Evolutionary conservation across 2,329 filamentous ascomycete genomes (phyloP).

Genomic region (Cladosporium sp.): DNA sequence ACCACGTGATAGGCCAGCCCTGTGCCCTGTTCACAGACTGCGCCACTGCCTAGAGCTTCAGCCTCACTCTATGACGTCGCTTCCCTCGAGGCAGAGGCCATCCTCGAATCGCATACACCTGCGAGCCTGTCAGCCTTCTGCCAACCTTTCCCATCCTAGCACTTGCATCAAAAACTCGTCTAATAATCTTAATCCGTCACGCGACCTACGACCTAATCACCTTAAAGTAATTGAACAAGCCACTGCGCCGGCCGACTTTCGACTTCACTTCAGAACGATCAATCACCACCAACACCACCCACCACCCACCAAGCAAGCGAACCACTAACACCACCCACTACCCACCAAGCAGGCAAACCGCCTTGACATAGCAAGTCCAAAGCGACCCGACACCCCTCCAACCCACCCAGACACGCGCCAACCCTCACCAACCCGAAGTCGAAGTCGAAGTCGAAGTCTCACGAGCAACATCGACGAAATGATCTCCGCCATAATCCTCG

Average conservation of each 20-base stretch:
- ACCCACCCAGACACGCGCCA: neutral
- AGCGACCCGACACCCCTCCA: neutral
- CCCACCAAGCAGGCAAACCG: too few relatives aligned
- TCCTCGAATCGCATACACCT: too few relatives aligned
- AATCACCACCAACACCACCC: too few relatives aligned
- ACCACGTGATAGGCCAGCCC: too few relatives aligned
- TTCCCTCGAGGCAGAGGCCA: too few relatives aligned
- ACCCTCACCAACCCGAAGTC: neutral
- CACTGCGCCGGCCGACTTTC: neutral
- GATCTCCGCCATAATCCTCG: slow-evolving; percentile 37
- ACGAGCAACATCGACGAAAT: slow-evolving; percentile 17
- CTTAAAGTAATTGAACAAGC: neutral
- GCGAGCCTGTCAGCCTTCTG: too few relatives aligned
- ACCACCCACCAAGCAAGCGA: too few relatives aligned
- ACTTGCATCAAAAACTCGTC: neutral
- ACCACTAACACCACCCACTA: neutral
- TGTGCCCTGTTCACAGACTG: too few relatives aligned
- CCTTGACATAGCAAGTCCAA: slow-evolving; percentile 5
- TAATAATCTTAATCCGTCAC: neutral
- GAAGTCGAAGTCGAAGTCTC: too few relatives aligned
- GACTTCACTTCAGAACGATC: neutral
- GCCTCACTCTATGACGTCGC: too few relatives aligned
- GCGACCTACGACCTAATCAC: neutral
- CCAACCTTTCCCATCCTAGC: neutral
- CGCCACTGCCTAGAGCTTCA: too few relatives aligned